These are phyloP conservation scores for Anisogramma anomala DNA, from an alignment of 2,329 filamentous ascomycete genomes.

Conservation along the genomic window DNA sequence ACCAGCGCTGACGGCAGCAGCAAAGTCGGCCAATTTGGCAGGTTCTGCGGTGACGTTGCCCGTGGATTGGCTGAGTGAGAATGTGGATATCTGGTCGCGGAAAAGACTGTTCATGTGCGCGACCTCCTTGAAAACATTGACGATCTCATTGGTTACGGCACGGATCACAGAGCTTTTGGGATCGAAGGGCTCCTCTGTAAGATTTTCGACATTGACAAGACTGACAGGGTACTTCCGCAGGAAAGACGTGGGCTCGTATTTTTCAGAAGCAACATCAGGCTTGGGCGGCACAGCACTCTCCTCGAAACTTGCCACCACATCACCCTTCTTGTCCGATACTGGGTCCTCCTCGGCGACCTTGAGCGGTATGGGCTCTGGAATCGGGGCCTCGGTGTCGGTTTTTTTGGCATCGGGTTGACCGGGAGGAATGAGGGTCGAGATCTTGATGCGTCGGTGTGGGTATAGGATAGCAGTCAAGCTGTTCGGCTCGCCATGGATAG, in stretches of 20 bases:
- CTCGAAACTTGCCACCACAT: constrained; percentile 95
- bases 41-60: constrained; percentile 94
- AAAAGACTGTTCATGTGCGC: constrained; percentile 89
- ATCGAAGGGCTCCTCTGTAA: constrained; percentile 79
- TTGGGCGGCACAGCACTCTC: constrained; percentile 58
- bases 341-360: constrained; percentile 42
- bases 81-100: constrained; percentile 93
- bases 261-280: constrained; percentile 35
- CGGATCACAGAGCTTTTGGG: constrained; percentile 81
- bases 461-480: constrained; percentile 89
- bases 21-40: constrained; percentile 91
- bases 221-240: constrained; percentile 85
- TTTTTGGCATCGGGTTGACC: constrained; percentile 39
- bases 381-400: constrained; percentile 34
- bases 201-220: constrained; percentile 88
- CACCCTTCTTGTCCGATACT: constrained; percentile 63
- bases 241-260: constrained; percentile 84
- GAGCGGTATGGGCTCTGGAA: constrained; percentile 47
- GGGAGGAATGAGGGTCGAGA: constrained; percentile 72
- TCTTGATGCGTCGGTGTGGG: constrained; percentile 85
- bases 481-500: constrained; percentile 73
- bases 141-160: constrained; percentile 91
- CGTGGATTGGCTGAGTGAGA: constrained; percentile 87
- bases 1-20: constrained; percentile 88
- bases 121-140: constrained; percentile 97